Base-by-base conservation (phyloP, 2,329 filamentous ascomycete genomes). In the Phyllosticta capitalensis region DNA sequence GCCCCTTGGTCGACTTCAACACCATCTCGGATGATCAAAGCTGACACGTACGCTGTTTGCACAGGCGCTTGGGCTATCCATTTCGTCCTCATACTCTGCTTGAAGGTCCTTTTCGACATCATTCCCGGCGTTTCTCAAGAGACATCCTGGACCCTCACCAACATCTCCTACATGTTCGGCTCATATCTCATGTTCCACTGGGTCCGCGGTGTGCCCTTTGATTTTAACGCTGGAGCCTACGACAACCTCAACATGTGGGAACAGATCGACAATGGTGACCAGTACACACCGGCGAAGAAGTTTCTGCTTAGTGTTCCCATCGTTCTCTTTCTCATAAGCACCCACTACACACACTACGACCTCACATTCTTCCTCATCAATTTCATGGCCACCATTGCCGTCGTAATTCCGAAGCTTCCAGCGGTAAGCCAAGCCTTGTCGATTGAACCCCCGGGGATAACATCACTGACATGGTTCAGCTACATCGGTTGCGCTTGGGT, bases 241-340 rank as follows among this genome's bases (percentile, higher is more conserved):
- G 94, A 99, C 81, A 97, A 99, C 75, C 82, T 99, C 71, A 99
- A 97, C 79, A 97, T 99, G 94, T 99, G 94, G 94, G 94, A 99
- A 79, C 94, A 99, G 78, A 99, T 99, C 74, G 94, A 99, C 79
- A 95, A 97, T 69, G 94, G 94, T 53, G 94, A 94, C 67, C 94
- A 99, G 75, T 99, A 97, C 78, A 99, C 94, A 0, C 94, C 94
- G 3, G 90, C 94, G 65, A 99, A 99, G 81, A 99, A 99, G 76
- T 99, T 99, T 71, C 81, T 99, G 61, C 85, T 97, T 67, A 90
- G 88, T 69, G 92, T 97, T 33, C 94, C 94, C 48, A 95, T 99
- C 68, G 83, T 92, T 64, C 82, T 99, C 64, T 99, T 99, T 74
- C 82, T 99, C 59, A 81, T 97, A 68, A 97, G 92, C 82, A 99